Evolutionary conservation across 768 basidiomycete species (phyloP).

Genomic region (Asterophora parasitica): DNA sequence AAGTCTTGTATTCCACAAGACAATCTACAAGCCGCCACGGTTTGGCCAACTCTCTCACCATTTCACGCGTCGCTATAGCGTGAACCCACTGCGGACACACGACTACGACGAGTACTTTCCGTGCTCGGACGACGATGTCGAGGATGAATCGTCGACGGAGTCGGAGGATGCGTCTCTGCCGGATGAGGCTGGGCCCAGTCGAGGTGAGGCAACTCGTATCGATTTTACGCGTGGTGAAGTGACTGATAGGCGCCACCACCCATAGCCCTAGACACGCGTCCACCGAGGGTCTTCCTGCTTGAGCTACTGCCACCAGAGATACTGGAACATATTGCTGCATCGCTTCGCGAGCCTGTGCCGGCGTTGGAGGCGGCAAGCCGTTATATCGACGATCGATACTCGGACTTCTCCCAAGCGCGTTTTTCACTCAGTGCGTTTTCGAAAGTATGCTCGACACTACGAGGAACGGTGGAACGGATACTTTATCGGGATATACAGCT

Average conservation of each 20-base stretch:
- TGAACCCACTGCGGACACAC: conserved; percentile 2
- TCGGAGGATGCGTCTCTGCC: not conserved
- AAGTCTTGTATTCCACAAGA: conserved; percentile 3
- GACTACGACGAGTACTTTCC: conserved; percentile 6
- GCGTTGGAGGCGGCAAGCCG: conserved; percentile 20
- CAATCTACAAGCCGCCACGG: conserved; percentile 2
- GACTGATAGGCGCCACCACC: not conserved
- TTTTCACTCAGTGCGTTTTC: conserved; percentile 22
- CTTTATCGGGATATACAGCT: conserved; percentile 26
- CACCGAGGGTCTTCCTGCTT: conserved; percentile 20
- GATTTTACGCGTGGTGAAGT: not conserved
- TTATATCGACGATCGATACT: conserved; percentile 24
- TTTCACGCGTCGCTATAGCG: conserved; percentile 4
- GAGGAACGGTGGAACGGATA: conserved; percentile 21
- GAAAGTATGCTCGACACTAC: conserved; percentile 17
- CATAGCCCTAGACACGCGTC: conserved; percentile 8
- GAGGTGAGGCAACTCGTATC: conserved; percentile 2
- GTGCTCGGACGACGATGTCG: not conserved
- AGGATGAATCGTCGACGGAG: not conserved
- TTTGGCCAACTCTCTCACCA: not conserved
- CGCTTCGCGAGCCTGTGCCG: conserved; percentile 16
- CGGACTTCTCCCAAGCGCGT: conserved; percentile 22
- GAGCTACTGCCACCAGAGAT: conserved; percentile 26
- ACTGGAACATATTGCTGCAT: conserved; percentile 23
- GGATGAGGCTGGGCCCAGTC: not conserved